Conservation (phyloP, 176 grass and related monocot genomes). For the Rhipidocladum racemiflorum region DNA sequence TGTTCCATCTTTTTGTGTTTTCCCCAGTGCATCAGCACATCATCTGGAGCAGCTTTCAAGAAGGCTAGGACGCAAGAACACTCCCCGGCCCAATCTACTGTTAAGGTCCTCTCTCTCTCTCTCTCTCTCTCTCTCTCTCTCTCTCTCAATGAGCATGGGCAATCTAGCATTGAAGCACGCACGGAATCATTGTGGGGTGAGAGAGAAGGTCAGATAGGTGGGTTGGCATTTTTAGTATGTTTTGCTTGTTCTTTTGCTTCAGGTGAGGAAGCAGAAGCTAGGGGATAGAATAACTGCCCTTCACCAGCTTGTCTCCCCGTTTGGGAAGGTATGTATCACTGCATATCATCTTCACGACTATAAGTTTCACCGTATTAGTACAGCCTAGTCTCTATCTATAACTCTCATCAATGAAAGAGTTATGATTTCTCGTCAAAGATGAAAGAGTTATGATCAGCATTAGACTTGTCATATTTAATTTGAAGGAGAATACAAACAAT, state of each 20-base stretch:
- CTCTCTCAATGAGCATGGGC: constrained; percentile 28
- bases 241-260: constrained; percentile 50
- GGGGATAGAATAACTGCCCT: constrained; percentile 97
- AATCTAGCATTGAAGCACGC: constrained; percentile 48
- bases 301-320: constrained; percentile 96
- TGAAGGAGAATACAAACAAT: neutral
- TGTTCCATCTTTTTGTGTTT: constrained; percentile 35
- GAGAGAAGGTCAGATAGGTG: constrained; percentile 46
- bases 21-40: constrained; percentile 57
- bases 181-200: constrained; percentile 49
- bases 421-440: neutral
- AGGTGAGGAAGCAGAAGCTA: constrained; percentile 98
- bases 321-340: constrained; percentile 75
- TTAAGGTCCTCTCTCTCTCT: constrained; percentile 66
- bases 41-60: constrained; percentile 83
- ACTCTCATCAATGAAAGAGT: neutral
- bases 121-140: constrained; percentile 34
- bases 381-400: neutral
- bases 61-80: constrained; percentile 85
- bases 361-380: constrained; percentile 14
- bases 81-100: constrained; percentile 61
- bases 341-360: neutral
- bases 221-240: constrained; percentile 36
- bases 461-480: neutral
- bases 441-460: neutral